Conservation (phyloP, 208 protist species). For the Trichomonas tenax region DNA sequence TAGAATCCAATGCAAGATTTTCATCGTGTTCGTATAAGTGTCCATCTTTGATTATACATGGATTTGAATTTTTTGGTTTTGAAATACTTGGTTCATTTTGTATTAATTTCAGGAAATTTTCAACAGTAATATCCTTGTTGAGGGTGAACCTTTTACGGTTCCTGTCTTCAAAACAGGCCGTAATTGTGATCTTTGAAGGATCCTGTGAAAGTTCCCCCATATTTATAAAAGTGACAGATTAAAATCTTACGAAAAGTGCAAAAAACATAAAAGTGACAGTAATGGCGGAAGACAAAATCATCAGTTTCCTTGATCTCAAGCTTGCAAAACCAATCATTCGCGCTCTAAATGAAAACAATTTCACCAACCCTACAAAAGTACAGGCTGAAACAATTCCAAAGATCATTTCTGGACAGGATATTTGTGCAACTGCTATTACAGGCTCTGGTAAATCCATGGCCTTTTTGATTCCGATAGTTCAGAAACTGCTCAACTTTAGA, state of each 20-base stretch:
- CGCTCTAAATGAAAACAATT: not conserved
- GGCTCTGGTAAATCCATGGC: conserved; percentile 19
- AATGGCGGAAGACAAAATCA: not conserved
- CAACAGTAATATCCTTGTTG: not conserved
- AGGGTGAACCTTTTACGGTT: not conserved
- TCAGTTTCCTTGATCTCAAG: not conserved
- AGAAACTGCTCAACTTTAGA: not conserved
- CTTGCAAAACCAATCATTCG: not conserved
- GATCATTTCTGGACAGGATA: not conserved
- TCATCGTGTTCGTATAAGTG: not conserved
- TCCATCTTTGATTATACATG: not conserved
- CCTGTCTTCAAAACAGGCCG: not conserved
- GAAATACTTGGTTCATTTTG: not conserved
- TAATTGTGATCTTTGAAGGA: not conserved
- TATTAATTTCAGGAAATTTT: not conserved
- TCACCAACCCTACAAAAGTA: not conserved
- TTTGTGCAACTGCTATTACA: not conserved
- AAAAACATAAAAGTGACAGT: not conserved
- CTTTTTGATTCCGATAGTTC: conserved; percentile 19
- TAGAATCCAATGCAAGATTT: not conserved
- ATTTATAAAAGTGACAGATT: not conserved
- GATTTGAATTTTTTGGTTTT: not conserved
- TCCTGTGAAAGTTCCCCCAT: not conserved
- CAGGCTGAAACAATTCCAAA: not conserved
- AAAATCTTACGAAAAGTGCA: not conserved